Conservation (phyloP, 371 early-diverging fungal species). For the Mortierella sp. region DNA sequence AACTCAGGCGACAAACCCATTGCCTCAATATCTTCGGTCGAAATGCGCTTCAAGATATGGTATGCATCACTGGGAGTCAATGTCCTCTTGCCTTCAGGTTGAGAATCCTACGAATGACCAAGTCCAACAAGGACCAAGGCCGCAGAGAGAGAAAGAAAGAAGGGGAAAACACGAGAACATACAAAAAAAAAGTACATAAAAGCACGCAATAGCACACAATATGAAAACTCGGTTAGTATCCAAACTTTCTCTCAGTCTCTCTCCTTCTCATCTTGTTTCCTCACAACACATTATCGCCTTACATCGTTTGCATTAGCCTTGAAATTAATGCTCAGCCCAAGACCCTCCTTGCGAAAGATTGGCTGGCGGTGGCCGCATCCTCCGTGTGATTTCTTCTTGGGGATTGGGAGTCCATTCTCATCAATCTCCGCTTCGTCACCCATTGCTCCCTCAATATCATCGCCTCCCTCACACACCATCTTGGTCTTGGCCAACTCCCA, state of each 20-base stretch:
- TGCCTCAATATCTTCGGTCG: slow-evolving; percentile 87
- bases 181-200: neutral
- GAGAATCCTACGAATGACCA: slow-evolving; percentile 56
- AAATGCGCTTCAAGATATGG: slow-evolving; percentile 92
- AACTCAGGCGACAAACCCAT: slow-evolving; percentile 96
- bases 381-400: slow-evolving; percentile 72
- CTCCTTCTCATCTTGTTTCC: neutral
- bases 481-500: slow-evolving; percentile 94
- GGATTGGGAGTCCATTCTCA: slow-evolving; percentile 29
- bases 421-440: slow-evolving; percentile 53
- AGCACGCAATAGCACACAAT: neutral
- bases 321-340: slow-evolving; percentile 84
- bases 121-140: too few species aligned
- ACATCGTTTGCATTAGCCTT: slow-evolving; percentile 68
- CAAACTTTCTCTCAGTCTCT: slow-evolving; percentile 1
- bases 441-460: slow-evolving; percentile 66
- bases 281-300: too few species aligned
- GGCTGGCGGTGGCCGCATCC: slow-evolving; percentile 98
- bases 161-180: neutral
- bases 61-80: slow-evolving; percentile 89
- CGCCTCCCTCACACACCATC: slow-evolving; percentile 89
- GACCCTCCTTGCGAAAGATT: slow-evolving; percentile 88
- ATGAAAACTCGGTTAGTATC: neutral
- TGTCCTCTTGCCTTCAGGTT: slow-evolving; percentile 73
- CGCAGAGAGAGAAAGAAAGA: too few species aligned